Conservation (phyloP, 2,329 filamentous ascomycete genomes). For the Dactylella cylindrospora region DNA sequence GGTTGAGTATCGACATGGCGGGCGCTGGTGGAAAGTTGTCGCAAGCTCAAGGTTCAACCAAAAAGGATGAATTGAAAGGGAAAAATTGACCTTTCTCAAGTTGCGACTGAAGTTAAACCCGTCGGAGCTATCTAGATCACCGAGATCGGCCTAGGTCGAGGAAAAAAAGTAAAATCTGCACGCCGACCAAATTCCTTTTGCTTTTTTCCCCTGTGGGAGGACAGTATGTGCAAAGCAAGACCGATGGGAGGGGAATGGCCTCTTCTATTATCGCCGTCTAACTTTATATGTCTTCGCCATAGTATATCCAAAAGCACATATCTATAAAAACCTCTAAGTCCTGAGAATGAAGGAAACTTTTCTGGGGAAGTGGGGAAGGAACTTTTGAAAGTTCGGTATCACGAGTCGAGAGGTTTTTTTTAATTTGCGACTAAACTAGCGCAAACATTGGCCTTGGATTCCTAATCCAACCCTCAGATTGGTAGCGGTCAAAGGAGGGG, state of each 20-base stretch:
- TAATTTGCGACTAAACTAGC: too few species aligned
- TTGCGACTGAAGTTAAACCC: neutral
- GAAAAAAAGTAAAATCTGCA: neutral
- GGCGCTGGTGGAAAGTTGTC: too few species aligned
- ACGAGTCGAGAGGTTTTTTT: too few species aligned
- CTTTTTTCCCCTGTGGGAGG: neutral
- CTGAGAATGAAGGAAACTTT: neutral
- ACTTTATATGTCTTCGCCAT: constrained; percentile 32
- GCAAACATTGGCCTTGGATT: too few species aligned
- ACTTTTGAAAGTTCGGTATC: constrained; percentile 32
- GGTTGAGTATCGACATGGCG: constrained; percentile 18
- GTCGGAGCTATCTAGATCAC: neutral
- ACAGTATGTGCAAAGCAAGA: neutral
- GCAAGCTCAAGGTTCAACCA: too few species aligned
- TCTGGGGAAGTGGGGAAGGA: neutral
- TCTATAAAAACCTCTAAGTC: too few species aligned
- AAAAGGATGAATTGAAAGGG: too few species aligned
- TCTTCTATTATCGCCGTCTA: constrained; percentile 28
- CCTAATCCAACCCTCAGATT: too few species aligned
- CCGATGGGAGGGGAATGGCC: neutral
- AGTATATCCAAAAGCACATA: too few species aligned
- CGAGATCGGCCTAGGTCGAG: constrained; percentile 18
- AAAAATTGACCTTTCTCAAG: neutral
- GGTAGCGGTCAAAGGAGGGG: too few species aligned
- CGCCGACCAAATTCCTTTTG: too few species aligned